Evolutionary conservation across 2,329 filamentous ascomycete genomes (phyloP), one percentile per base, ranked within the genome.

Genomic region (Neoscytalidium dimidiatum): DNA sequence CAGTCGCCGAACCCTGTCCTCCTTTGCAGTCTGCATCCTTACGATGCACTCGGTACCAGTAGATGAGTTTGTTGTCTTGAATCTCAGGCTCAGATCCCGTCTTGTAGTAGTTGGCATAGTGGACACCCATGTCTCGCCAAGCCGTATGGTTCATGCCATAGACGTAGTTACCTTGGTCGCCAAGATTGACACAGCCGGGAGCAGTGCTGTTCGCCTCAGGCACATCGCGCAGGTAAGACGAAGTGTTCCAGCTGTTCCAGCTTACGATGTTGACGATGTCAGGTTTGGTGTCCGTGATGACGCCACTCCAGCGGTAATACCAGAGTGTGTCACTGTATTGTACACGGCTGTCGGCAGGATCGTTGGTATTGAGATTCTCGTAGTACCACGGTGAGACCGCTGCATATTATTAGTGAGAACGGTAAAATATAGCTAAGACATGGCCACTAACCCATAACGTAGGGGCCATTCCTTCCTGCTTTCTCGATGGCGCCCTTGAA

Each of bases 211-310:
- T 73, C 19, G 71, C 70, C 19, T 69, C 68, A 7, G 75, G 75
- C 3, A 78, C 69, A 68, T 78, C 74, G 66, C 75, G 75, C 19
- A 78, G 70, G 71, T 78, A 78, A 70, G 77, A 74, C 5, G 76
- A 78, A 65, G 77, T 74, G 70, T 72, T 71, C 67, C 72, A 78
- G 69, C 78, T 75, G 69, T 78, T 78, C 76, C 76, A 78, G 21
- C 75, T 76, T 14, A 78, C 69, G 51, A 78, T 69, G 68, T 78
- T 74, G 66, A 78, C 74, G 65, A 78, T 77, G 68, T 78, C 76
- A 35, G 76, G 76, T 68, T 74, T 68, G 49, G 75, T 61, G 14
- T 66, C 68, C 44, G 71, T 65, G 35, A 71, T 62, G 52, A 72
- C 68, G 3, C 62, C 41, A 8, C 69, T 62, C 41, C 66, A 70